phyloP scores from a whole-genome alignment of 805 yeast genomes.

The Clavispora asparagi region DNA sequence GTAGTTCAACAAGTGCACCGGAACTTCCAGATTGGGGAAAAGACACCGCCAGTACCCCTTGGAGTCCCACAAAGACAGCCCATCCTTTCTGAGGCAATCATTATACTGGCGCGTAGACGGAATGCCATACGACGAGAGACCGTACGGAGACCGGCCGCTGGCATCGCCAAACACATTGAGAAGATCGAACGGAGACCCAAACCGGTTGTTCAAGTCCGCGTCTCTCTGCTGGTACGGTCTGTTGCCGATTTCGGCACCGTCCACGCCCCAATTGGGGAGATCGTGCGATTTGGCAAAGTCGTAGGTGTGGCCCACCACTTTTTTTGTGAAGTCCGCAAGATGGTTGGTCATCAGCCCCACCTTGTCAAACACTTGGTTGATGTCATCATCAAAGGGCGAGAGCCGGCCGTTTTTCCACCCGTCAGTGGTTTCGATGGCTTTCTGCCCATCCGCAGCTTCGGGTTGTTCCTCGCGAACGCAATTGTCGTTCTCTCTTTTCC shows the following conservation, averaged over 20 bases:
- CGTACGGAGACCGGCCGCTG: conserved; percentile 33
- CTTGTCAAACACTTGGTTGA: conserved; percentile 19
- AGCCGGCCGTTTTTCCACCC: background rate
- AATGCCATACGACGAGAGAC: conserved; percentile 48
- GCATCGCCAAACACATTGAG: conserved; percentile 5
- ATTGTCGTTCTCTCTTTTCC: background rate
- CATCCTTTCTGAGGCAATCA: conserved; percentile 59
- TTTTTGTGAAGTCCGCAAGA: conserved; percentile 22
- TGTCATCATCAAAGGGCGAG: conserved; percentile 17
- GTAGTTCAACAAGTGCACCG: conserved; percentile 26
- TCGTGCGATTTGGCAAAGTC: conserved; percentile 16
- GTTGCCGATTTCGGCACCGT: conserved; percentile 11
- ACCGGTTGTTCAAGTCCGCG: background rate
- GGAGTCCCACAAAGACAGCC: conserved; percentile 77
- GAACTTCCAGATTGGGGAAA: conserved; percentile 52
- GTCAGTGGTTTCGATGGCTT: background rate
- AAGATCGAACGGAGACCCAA: conserved; percentile 5
- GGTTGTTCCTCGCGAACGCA: background rate
- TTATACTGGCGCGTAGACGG: conserved; percentile 58
- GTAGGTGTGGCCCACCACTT: conserved; percentile 15
- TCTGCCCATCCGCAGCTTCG: background rate
- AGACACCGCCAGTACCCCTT: conserved; percentile 89
- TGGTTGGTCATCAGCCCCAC: conserved; percentile 22
- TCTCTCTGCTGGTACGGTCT: conserved; percentile 18
- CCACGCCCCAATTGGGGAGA: conserved; percentile 6